Conservation (phyloP, 441 rosid species). For the Populus hybrid region DNA sequence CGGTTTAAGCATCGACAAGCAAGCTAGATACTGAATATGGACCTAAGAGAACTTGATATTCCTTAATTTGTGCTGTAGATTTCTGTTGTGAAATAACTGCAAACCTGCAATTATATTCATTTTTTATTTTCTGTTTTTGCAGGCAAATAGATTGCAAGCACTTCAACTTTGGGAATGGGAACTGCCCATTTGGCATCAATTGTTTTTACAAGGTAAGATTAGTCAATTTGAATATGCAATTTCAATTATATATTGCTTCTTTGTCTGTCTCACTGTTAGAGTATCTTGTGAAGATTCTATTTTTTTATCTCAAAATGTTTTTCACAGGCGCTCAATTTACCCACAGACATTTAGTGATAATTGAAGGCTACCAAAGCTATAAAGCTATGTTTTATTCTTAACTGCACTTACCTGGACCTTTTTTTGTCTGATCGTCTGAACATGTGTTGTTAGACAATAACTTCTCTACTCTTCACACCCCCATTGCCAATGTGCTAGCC, state of each 20-base stretch:
- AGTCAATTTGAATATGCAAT: neutral
- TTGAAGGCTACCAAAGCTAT: neutral
- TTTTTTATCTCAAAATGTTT: neutral
- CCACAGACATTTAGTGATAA: neutral
- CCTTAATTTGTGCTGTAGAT: neutral
- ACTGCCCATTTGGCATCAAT: constrained; percentile 84
- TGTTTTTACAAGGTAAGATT: constrained; percentile 79
- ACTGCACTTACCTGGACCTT: neutral
- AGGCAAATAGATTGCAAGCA: constrained; percentile 86
- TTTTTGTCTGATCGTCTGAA: neutral
- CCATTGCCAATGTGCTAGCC: too few species aligned
- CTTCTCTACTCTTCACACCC: neutral
- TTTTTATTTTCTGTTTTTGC: constrained; percentile 14
- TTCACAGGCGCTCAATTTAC: neutral
- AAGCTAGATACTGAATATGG: neutral
- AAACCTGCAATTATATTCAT: too few species aligned
- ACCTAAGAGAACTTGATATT: neutral
- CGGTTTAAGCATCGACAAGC: neutral
- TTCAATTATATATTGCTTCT: neutral
- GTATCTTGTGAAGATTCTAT: neutral
- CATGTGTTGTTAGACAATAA: neutral
- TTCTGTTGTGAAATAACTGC: neutral
- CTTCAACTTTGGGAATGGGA: constrained; percentile 77
- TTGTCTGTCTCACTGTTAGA: neutral
- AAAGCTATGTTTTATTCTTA: neutral